These are phyloP conservation scores for Lentinula edodes DNA, from an alignment of 768 basidiomycete species.

Conservation along the genomic window DNA sequence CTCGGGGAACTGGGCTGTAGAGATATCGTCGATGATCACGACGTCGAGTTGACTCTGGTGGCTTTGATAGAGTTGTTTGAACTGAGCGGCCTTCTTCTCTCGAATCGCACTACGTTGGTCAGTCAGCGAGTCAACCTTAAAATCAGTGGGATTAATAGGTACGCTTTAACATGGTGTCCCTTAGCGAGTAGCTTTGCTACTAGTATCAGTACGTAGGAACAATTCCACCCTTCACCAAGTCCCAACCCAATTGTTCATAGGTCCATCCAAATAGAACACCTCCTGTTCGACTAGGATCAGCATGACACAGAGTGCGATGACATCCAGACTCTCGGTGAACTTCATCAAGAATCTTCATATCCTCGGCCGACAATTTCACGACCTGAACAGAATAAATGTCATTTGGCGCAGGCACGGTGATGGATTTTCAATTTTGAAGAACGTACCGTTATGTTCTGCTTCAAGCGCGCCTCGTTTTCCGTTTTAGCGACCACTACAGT, in stretches of 20 bases:
- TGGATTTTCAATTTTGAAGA: too few relatives aligned
- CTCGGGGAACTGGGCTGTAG: constrained; percentile 31
- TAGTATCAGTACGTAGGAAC: constrained; percentile 4
- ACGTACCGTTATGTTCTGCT: too few relatives aligned
- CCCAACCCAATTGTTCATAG: constrained; percentile 28
- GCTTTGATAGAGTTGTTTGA: not conserved
- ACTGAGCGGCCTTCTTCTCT: not conserved
- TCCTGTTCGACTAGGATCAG: not conserved
- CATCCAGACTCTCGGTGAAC: constrained; percentile 26
- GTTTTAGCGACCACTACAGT: constrained; percentile 46
- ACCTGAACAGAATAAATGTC: too few relatives aligned
- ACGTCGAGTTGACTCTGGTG: constrained; percentile 16
- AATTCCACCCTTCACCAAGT: constrained; percentile 6
- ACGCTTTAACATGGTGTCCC: constrained; percentile 2
- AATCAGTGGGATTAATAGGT: not conserved
- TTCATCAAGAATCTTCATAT: constrained; percentile 25
- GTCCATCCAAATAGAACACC: constrained; percentile 26
- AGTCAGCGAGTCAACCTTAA: not conserved
- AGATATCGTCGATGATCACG: constrained; percentile 16
- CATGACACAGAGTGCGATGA: constrained; percentile 18
- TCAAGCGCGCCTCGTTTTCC: constrained; percentile 15
- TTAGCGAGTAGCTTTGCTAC: not conserved
- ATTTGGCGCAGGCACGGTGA: too few relatives aligned
- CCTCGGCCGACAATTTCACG: constrained; percentile 11
- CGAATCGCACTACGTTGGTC: not conserved